Evolutionary conservation across 2,329 filamentous ascomycete genomes (phyloP).

Genomic region (Juglanconis oblonga): DNA sequence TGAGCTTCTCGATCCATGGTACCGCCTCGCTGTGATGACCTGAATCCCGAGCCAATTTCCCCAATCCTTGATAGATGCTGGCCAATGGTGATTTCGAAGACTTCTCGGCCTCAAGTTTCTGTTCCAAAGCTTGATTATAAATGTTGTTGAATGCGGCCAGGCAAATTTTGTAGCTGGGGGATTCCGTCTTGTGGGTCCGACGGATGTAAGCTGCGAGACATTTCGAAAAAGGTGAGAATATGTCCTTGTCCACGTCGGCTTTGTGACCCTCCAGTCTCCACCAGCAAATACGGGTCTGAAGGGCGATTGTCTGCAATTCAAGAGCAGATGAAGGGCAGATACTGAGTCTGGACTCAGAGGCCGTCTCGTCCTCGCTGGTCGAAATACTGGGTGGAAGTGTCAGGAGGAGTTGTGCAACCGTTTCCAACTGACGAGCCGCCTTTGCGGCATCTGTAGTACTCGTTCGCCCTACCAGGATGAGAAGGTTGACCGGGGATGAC

Average conservation of each 20-base stretch:
- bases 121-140: constrained; percentile 35
- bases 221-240: constrained; percentile 62
- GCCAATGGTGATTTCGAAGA: constrained; percentile 43
- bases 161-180: constrained; percentile 38
- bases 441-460: constrained; percentile 51
- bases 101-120: constrained; percentile 31
- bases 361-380: constrained; percentile 56
- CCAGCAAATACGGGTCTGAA: constrained; percentile 60
- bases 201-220: constrained; percentile 61
- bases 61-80: constrained; percentile 51
- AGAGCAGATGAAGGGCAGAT: constrained; percentile 57
- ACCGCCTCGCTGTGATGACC: constrained; percentile 51
- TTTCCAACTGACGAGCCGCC: constrained; percentile 63
- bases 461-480: constrained; percentile 45
- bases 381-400: constrained; percentile 67
- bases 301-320: constrained; percentile 61
- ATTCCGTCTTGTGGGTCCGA: constrained; percentile 37
- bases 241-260: constrained; percentile 59
- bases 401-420: constrained; percentile 61
- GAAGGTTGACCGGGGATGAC: constrained; percentile 57
- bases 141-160: constrained; percentile 33
- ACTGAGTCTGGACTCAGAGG: constrained; percentile 51
- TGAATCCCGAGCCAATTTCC: constrained; percentile 39
- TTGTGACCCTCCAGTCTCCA: constrained; percentile 62
- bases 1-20: constrained; percentile 51